Conservation (phyloP, 2,329 filamentous ascomycete species). For the Colletotrichum chrysophilum region DNA sequence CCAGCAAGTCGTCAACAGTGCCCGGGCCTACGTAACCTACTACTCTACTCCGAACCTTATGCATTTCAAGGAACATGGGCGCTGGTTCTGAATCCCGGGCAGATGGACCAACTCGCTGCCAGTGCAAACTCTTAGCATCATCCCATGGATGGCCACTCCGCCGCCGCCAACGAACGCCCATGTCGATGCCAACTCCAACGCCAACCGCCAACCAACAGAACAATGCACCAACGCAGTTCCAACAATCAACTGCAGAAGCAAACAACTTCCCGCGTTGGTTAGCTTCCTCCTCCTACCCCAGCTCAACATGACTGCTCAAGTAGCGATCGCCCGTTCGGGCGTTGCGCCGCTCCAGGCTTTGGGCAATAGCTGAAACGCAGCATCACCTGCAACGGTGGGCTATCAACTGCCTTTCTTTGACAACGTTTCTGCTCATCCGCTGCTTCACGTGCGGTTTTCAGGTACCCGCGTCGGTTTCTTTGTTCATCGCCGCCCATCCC, state of each 20-base stretch:
- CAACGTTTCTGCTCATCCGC: not conserved
- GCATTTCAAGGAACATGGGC: not conserved
- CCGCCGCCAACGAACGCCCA: not conserved
- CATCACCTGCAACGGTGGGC: conserved; percentile 3
- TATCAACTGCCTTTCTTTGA: conserved; percentile 3
- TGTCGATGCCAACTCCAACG: not conserved
- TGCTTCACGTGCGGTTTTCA: not conserved
- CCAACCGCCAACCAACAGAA: not conserved
- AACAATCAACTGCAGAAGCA: not conserved
- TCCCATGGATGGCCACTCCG: not conserved
- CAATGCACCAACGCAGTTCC: not conserved
- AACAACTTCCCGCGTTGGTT: not conserved
- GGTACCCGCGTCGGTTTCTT: conserved; percentile 3
- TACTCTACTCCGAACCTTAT: not conserved
- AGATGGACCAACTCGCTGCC: not conserved
- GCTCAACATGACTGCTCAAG: not conserved
- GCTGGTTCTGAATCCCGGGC: not conserved
- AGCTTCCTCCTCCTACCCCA: not conserved
- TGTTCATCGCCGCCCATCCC: not conserved
- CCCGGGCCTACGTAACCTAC: not conserved
- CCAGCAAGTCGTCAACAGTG: not conserved
- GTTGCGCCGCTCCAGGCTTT: conserved; percentile 4
- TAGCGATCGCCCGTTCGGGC: not conserved
- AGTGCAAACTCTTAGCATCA: not conserved
- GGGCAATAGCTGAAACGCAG: conserved; percentile 1